phyloP scores from a whole-genome alignment of 2,329 filamentous ascomycete genomes.

The Coniochaeta ligniaria region DNA sequence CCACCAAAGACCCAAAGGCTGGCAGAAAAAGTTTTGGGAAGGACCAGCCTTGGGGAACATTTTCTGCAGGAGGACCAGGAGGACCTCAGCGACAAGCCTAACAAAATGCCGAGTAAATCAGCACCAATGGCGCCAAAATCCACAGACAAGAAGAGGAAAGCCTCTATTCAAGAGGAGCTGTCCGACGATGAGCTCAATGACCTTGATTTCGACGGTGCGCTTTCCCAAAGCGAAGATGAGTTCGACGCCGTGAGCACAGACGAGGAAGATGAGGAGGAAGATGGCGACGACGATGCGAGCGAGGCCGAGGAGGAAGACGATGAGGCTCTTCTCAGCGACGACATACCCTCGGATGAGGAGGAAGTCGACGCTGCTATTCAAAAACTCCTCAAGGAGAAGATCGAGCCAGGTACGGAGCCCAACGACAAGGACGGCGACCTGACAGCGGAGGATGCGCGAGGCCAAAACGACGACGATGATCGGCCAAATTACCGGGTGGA shows the following conservation, averaged over 20 bases:
- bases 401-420: constrained; percentile 21
- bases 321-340: constrained; percentile 30
- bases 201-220: constrained; percentile 45
- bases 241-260: constrained; percentile 45
- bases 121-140: constrained; percentile 31
- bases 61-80: background rate
- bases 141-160: constrained; percentile 55
- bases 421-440: constrained; percentile 23
- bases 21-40: background rate
- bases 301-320: constrained; percentile 29
- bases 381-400: constrained; percentile 21
- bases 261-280: constrained; percentile 32
- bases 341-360: constrained; percentile 33
- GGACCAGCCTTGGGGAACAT: background rate
- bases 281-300: constrained; percentile 31
- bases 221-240: constrained; percentile 51
- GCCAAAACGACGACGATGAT: constrained; percentile 25
- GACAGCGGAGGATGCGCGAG: constrained; percentile 22
- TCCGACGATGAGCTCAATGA: constrained; percentile 56
- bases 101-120: constrained; percentile 6
- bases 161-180: constrained; percentile 44
- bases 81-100: background rate
- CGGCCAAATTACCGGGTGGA: constrained; percentile 48
- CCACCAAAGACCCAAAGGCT: too few species aligned
- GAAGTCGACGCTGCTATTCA: constrained; percentile 23